phyloP scores from a whole-genome alignment of 371 early-diverging fungal species.

The Apophysomyces elegans region DNA sequence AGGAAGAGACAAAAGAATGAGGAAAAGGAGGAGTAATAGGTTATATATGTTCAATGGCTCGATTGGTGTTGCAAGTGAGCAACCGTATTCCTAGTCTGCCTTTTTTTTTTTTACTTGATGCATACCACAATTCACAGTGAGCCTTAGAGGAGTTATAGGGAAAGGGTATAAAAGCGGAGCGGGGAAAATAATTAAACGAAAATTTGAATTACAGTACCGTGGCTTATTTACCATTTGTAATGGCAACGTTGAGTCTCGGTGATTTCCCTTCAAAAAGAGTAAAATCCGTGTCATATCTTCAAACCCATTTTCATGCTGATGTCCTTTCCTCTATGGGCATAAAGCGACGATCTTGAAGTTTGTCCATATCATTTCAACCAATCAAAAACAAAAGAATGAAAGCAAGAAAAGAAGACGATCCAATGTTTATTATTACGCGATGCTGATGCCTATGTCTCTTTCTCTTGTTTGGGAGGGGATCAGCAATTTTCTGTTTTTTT shows the following conservation, averaged over 20 bases:
- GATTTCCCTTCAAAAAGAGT: conserved; percentile 40
- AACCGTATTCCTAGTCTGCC: too few relatives aligned
- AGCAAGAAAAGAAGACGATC: too few relatives aligned
- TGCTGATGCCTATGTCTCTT: too few relatives aligned
- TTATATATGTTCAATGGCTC: too few relatives aligned
- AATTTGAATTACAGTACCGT: conserved; percentile 9
- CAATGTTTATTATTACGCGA: too few relatives aligned
- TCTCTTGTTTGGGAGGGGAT: background rate
- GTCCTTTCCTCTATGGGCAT: background rate
- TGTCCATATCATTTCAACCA: too few relatives aligned
- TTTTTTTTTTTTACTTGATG: conserved; percentile 8
- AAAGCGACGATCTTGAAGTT: conserved; percentile 2
- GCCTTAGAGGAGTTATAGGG: background rate
- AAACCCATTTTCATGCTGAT: background rate
- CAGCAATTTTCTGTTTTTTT: background rate
- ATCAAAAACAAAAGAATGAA: too few relatives aligned
- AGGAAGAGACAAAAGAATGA: too few relatives aligned
- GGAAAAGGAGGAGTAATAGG: too few relatives aligned
- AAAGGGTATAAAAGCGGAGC: conserved; percentile 3
- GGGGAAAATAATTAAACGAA: background rate
- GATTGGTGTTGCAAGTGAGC: too few relatives aligned
- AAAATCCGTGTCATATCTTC: background rate
- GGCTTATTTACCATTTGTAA: conserved; percentile 10
- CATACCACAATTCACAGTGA: conserved; percentile 3
- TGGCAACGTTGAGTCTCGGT: conserved; percentile 20